A percentile compares a stretch with the other conserved stretches of the same genome.
Evolutionary conservation across 1,139 yeast genomes (phyloP).

Genomic region (Taphrina wiesneri): DNA sequence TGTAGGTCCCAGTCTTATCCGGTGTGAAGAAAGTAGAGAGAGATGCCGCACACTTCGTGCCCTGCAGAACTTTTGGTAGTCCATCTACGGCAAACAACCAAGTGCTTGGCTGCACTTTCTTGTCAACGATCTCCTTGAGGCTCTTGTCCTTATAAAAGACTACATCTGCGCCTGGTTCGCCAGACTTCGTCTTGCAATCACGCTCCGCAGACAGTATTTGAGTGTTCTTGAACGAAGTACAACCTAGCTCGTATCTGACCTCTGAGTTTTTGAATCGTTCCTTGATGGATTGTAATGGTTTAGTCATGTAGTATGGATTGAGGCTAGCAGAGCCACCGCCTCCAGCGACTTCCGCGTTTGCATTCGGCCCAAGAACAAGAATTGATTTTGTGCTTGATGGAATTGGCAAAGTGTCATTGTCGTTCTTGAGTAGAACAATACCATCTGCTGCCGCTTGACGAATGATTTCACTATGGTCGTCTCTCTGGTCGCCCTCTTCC

Average conservation of each 20-base stretch:
- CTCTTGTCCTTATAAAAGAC: not conserved
- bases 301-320: not conserved
- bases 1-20: not conserved
- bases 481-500: conserved; percentile 56
- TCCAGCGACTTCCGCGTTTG: not conserved
- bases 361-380: not conserved
- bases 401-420: not conserved
- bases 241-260: not conserved
- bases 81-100: not conserved
- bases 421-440: conserved; percentile 56
- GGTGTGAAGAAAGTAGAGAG: not conserved
- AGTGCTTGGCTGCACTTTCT: not conserved
- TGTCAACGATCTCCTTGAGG: not conserved
- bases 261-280: not conserved
- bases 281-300: not conserved
- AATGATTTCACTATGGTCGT: conserved; percentile 54
- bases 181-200: not conserved
- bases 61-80: not conserved
- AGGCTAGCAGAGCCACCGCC: not conserved
- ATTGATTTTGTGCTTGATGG: not conserved
- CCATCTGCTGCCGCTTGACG: conserved; percentile 60
- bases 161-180: not conserved
- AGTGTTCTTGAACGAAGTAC: not conserved
- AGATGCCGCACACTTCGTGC: not conserved
- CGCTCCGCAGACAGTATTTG: not conserved